These are phyloP conservation scores for Mimosa pudica DNA, from an alignment of 306 rosid genomes.

Conservation along the genomic window DNA sequence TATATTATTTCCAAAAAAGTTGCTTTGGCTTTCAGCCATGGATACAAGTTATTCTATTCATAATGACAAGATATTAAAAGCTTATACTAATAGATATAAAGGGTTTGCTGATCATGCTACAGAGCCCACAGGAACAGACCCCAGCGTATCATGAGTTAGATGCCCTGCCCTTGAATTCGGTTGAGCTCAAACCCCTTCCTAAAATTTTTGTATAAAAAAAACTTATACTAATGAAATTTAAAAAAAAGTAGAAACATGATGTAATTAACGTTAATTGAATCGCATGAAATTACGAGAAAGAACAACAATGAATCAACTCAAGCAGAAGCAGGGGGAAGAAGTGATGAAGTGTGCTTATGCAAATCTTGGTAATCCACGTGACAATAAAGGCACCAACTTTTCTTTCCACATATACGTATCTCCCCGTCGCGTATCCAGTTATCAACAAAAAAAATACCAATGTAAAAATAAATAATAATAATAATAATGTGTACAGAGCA, in stretches of 20 bases:
- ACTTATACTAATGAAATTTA: not conserved
- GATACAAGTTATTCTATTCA: not conserved
- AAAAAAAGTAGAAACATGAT: constrained; percentile 5
- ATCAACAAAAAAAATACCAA: not conserved
- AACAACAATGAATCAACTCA: not conserved
- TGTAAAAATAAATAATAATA: not conserved
- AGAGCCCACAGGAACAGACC: no score
- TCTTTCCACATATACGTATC: not conserved
- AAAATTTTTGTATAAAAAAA: no score
- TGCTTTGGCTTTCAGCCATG: not conserved
- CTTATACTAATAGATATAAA: not conserved
- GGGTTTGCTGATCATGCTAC: no score
- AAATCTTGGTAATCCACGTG: constrained; percentile 53
- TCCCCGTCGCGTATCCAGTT: constrained; percentile 2
- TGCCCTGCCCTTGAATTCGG: no score
- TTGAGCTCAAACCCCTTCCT: no score
- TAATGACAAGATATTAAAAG: not conserved
- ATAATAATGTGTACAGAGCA: not conserved
- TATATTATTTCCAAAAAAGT: not conserved
- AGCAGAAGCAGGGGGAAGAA: not conserved
- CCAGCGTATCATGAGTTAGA: no score
- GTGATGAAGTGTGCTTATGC: constrained; percentile 25
- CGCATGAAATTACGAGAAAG: not conserved
- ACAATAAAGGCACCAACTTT: not conserved
- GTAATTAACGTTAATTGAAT: constrained; percentile 7